Base-by-base conservation (phyloP, 345 rosid species). In the Acer yangbiense region DNA sequence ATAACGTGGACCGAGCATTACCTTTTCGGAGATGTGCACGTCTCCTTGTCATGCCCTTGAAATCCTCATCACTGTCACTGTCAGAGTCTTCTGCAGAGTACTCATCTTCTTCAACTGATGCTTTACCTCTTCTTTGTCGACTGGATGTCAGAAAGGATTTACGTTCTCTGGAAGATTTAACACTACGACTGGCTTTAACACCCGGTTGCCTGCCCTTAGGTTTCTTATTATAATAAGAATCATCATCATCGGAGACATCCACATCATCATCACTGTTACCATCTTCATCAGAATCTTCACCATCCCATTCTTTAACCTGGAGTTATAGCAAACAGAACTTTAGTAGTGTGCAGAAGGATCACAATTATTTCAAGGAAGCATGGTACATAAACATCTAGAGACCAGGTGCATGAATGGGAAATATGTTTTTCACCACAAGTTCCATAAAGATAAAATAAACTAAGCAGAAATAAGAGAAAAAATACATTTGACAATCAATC, bases 291-390 rank as follows among this genome's bases (percentile, higher is more conserved):
- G 93, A 93, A 79, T 84, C 89, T 82, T 84, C 94, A 83, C 73
- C 93, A 71, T 85, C 94, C 98, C 98, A 90, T 61, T 88, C 90
- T 83, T 93, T 87, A 76, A 79, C 97, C 95, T 89, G 80, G 75
- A 69, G 69, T 79, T 32, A 68, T 1, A 41, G 58, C 35, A 41
- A 67, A 75, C 68, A 81, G 25, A 61, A 67, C n/a, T 44, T 25
- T 5, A 65, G 52, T 69, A 74, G 68, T 52, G 7, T 25, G 69
- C 27, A 71, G 65, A 23, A 2, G n/a, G 25, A 74, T 82, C 77
- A 23, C 17, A 20, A 7, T 16, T 41, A 58, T 43, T 50, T 16
- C 21, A 68, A 63, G 17, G 58, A 35, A 77, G 54, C 58, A 69
- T 46, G 55, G 21, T 65, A 44, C 29, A 29, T 9, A 57, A n/a